Base-by-base conservation (phyloP, 768 basidiomycete genomes). In the Russula abietina region DNA sequence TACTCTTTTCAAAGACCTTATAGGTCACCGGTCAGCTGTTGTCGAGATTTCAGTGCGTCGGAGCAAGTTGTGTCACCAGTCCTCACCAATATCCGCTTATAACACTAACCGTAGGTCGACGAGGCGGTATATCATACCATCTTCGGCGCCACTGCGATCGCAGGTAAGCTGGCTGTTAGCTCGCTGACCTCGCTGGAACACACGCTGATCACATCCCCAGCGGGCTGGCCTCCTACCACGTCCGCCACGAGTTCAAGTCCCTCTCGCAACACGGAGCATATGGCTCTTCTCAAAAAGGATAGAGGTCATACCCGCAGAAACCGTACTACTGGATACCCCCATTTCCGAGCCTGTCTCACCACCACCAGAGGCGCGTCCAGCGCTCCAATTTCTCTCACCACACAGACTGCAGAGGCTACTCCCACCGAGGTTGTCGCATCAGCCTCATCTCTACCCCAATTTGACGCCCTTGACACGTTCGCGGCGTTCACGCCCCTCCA, bases 401-500 rank as follows among this genome's bases (percentile, higher is more conserved):
- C 53, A 3, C 58, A 46, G 32, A 36, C 33, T 19, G 45, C 41
- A 12, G 39, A 41, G 6, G 32, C 33, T 14, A 19, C 38, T 11
- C 57, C 49, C 16, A 3, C 41, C n/a, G 64, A 65, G 6, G 55
- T 51, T 17, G 28, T 57, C 43, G 45, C 51, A 36, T 24, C 50
- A 33, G 46, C 33, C 9, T 46, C 61, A 12, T 8, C 60, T 8
- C 12, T 58, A 22, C 36, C 57, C 17, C 38, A 9, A 22, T 26
- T 54, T 5, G 60, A 61, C 1, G 48, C 50, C 2, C 43, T 65
- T 24, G 58, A 59, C 26, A 49, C 65, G 10, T 14, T 67, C 19
- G 54, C 59, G 24, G 43, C 65, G n/a, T 38, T 61, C 36, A n/a
- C 80, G 26, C 80, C 86, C 1, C 73, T 90, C 5, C 83, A 89